Conservation (phyloP, 306 rosid genomes). For the Castanea crenata region DNA sequence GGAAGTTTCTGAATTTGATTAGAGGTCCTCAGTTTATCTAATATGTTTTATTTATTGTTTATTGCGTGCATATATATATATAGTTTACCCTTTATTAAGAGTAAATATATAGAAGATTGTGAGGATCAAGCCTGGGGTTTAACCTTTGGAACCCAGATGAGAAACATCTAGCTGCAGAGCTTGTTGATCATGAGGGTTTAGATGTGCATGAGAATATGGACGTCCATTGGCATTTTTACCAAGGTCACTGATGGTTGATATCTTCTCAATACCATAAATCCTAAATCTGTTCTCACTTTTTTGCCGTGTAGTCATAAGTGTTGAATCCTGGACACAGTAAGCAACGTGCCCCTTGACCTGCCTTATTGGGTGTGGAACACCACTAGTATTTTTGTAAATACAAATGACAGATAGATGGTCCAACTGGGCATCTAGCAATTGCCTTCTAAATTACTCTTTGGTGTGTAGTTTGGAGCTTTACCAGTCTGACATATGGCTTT, state of each 20-base stretch:
- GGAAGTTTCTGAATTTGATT: constrained; percentile 1
- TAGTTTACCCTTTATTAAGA: not conserved
- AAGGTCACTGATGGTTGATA: not conserved
- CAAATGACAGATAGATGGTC: not conserved
- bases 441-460: constrained; percentile 5
- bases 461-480: not conserved
- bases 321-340: not conserved
- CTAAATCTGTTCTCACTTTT: not conserved
- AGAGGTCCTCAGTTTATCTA: not conserved
- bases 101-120: not conserved
- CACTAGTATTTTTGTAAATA: not conserved
- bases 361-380: not conserved
- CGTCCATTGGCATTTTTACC: not conserved
- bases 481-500: not conserved
- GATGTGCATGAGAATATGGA: not conserved
- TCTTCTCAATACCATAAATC: not conserved
- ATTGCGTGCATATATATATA: not conserved
- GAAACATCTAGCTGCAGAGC: not conserved
- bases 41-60: not conserved
- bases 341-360: not conserved
- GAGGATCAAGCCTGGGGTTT: not conserved
- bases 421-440: not conserved
- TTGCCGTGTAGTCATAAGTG: too few species aligned
- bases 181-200: not conserved
- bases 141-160: not conserved